phyloP scores from a whole-genome alignment of 2,329 filamentous ascomycete genomes.

The Blumeria hordei region DNA sequence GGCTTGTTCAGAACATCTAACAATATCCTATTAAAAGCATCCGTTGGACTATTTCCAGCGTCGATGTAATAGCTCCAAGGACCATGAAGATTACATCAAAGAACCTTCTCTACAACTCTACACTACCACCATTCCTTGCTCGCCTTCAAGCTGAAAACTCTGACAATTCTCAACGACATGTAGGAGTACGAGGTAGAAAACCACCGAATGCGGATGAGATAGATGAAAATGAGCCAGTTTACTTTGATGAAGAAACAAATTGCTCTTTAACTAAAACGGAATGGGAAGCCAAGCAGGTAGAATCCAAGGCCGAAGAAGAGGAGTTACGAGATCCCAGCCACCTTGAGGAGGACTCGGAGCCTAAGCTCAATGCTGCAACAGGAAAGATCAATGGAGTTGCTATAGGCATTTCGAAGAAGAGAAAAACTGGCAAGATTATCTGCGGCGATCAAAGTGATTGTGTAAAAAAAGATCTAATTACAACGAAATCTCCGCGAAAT shows the following conservation, averaged over 20 bases:
- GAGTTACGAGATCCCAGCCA: background rate
- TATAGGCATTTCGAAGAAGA: conserved; percentile 26
- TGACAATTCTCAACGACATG: conserved; percentile 20
- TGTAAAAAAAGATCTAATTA: too few species aligned
- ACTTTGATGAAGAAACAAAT: conserved; percentile 50
- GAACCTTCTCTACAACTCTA: conserved; percentile 39
- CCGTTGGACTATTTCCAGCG: too few species aligned
- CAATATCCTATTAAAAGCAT: too few species aligned
- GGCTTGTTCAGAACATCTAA: too few species aligned
- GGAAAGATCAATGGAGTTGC: conserved; percentile 17
- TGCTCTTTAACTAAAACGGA: conserved; percentile 20
- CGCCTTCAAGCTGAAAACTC: conserved; percentile 26
- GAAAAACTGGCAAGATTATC: conserved; percentile 28
- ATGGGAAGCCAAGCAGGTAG: conserved; percentile 9
- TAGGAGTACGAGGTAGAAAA: conserved; percentile 17
- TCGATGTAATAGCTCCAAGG: too few species aligned
- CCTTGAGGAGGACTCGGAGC: too few species aligned
- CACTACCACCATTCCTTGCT: conserved; percentile 35
- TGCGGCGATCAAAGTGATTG: conserved; percentile 14
- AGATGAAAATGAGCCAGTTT: conserved; percentile 52
- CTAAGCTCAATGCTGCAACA: conserved; percentile 1
- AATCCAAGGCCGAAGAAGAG: conserved; percentile 7
- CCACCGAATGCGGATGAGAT: conserved; percentile 39
- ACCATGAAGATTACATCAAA: conserved; percentile 38
- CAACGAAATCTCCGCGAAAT: too few species aligned